A percentile compares a stretch with the other conserved stretches of the same genome.
These are phyloP conservation scores for Galerina marginata DNA, from an alignment of 768 basidiomycete genomes.

Conservation along the genomic window DNA sequence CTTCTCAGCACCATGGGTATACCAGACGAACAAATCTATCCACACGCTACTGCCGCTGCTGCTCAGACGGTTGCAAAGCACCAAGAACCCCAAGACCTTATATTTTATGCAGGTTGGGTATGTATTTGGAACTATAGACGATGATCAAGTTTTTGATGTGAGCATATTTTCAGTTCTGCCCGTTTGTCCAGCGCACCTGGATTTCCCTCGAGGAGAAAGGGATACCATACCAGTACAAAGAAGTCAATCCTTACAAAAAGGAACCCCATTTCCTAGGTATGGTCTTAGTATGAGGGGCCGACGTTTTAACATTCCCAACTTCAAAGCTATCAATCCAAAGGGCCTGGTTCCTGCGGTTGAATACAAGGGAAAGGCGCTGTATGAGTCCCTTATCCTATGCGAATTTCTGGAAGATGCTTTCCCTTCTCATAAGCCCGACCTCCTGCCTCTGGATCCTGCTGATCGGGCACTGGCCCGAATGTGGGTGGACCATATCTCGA, in stretches of 20 bases:
- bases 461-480: constrained; percentile 57
- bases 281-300: constrained; percentile 20
- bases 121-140: constrained; percentile 14
- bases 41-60: constrained; percentile 63
- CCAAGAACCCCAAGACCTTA: constrained; percentile 54
- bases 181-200: constrained; percentile 67
- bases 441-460: constrained; percentile 59
- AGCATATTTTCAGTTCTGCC: constrained; percentile 52
- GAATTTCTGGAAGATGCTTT: constrained; percentile 74
- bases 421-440: constrained; percentile 44
- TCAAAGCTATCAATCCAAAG: constrained; percentile 60
- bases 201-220: constrained; percentile 69
- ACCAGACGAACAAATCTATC: constrained; percentile 60
- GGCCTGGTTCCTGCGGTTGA: constrained; percentile 66
- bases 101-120: constrained; percentile 69
- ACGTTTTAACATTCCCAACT: background rate
- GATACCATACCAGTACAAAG: constrained; percentile 70
- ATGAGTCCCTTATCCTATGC: constrained; percentile 67
- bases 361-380: constrained; percentile 60
- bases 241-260: constrained; percentile 76
- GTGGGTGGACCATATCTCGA: constrained; percentile 61
- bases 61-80: constrained; percentile 57
- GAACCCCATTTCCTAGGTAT: constrained; percentile 58
- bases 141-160: background rate
- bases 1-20: constrained; percentile 35